Percentiles rank a stretch among this genome's conserved stretches.
Conservation (phyloP, 768 basidiomycete species). For the Lactifluus hygrophoroides region DNA sequence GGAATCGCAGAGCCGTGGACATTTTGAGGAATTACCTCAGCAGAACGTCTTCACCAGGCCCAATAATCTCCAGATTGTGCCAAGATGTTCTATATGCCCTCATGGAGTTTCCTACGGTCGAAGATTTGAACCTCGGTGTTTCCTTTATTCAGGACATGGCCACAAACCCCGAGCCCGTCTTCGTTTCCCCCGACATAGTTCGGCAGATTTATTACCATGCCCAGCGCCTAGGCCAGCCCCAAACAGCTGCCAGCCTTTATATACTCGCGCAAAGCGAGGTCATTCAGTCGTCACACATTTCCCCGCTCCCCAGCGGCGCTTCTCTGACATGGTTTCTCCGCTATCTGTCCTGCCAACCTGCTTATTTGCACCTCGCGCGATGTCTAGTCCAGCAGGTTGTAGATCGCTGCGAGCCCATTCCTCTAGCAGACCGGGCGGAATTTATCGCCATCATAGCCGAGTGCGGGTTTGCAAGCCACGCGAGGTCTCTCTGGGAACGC, state of each 20-base stretch:
- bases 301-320: conserved; percentile 42
- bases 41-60: conserved; percentile 22
- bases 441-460: conserved; percentile 42
- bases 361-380: conserved; percentile 39
- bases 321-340: conserved; percentile 47
- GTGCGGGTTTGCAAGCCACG: conserved; percentile 38
- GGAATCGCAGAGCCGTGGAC: conserved; percentile 35
- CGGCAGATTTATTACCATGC: conserved; percentile 25
- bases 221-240: conserved; percentile 15
- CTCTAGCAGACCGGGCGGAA: conserved; percentile 35
- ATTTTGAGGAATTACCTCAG: conserved; percentile 30
- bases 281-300: conserved; percentile 30
- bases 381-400: conserved; percentile 43
- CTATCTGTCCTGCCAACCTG: conserved; percentile 32
- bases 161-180: conserved; percentile 22
- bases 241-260: conserved; percentile 41
- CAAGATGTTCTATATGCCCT: conserved; percentile 32
- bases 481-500: conserved; percentile 50
- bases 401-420: conserved; percentile 34
- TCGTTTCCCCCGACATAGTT: conserved; percentile 38
- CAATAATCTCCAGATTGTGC: conserved; percentile 29
- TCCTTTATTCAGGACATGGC: conserved; percentile 36
- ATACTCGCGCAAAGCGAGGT: conserved; percentile 32
- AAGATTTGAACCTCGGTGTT: conserved; percentile 34
- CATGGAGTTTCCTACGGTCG: conserved; percentile 13